Evolutionary conservation across 768 basidiomycete genomes (phyloP).

Genomic region (Coprinopsis strossmayeri): DNA sequence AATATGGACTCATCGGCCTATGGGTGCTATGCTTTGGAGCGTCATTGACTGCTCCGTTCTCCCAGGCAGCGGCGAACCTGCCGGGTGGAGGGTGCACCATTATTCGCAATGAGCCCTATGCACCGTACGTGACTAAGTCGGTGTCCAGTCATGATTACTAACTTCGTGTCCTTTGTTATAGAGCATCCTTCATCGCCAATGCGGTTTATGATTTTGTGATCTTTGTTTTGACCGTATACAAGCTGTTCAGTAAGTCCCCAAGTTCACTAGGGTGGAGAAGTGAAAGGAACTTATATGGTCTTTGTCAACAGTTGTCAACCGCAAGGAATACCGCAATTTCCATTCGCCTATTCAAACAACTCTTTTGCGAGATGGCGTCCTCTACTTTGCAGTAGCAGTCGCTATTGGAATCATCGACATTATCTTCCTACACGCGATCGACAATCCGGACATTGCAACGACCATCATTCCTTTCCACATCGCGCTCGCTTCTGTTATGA

Average conservation of each 20-base stretch:
- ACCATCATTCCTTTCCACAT: neutral
- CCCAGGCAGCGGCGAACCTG: neutral
- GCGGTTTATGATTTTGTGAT: neutral
- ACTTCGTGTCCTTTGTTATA: no score
- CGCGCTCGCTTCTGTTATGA: neutral
- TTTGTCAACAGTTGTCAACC: neutral
- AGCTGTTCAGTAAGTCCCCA: neutral
- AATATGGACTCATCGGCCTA: neutral
- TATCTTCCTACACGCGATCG: neutral
- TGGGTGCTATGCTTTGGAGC: neutral
- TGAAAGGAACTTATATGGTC: neutral
- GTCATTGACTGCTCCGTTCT: neutral
- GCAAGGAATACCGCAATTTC: neutral
- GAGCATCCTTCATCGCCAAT: conserved; percentile 1
- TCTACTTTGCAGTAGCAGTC: neutral
- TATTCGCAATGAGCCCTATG: neutral
- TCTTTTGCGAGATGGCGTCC: neutral
- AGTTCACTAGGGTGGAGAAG: neutral
- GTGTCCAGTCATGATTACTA: no score
- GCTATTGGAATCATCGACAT: neutral
- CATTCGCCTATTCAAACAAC: neutral
- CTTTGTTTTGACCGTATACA: neutral
- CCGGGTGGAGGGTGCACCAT: neutral
- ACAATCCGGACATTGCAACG: neutral
- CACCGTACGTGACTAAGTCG: neutral